Evolutionary conservation across 805 yeast species (phyloP), one percentile per base, ranked within the genome.

Genomic region (Myxozyma sirexii): DNA sequence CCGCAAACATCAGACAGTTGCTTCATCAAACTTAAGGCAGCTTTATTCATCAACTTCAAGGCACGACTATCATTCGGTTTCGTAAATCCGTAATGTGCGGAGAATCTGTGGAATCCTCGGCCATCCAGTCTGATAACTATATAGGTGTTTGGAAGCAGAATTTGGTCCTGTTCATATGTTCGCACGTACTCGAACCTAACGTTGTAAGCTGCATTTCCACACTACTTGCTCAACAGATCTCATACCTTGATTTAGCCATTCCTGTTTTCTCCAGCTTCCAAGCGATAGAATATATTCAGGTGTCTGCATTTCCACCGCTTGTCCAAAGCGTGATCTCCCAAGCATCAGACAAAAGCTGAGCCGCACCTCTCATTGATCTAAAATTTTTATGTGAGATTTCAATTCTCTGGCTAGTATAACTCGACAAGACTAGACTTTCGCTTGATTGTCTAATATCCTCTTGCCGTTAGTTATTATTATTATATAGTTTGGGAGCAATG

Each of bases 41-140:
- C 84, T 1, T 79, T 76, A 74, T 91, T 94, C 91, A 94, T 91
- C 61, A 91, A 81, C 1, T 77, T 74, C 33, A 94, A 73, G 0
- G 98, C 98, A 24, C 84, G 71, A 27, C 73, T 62, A 74, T 94
- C 99, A 70, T 94, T 94, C 2, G 99, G 99, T 71, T 94, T 94
- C 1, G 73, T 82, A 72, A 94, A 93, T 2, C 82, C 74, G 72
- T 94, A 94, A 58, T 76, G 75, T 38, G 80, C 80, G 1, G 96
- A 85, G 67, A 94, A 87, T 63, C 70, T 69, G 74, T 94, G 99
- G 72, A 94, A 94, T 24, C 97, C 96, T 64, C 94, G 82, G 0
- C 99, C 99, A 70, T 94, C 99, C 0, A 94, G 84, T 44, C 99
- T 79, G 2, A 94, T 82, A 8, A 94, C 86, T 7, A 94, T 84